Conservation (phyloP, 345 rosid genomes). For the Corchorus olitorius region DNA sequence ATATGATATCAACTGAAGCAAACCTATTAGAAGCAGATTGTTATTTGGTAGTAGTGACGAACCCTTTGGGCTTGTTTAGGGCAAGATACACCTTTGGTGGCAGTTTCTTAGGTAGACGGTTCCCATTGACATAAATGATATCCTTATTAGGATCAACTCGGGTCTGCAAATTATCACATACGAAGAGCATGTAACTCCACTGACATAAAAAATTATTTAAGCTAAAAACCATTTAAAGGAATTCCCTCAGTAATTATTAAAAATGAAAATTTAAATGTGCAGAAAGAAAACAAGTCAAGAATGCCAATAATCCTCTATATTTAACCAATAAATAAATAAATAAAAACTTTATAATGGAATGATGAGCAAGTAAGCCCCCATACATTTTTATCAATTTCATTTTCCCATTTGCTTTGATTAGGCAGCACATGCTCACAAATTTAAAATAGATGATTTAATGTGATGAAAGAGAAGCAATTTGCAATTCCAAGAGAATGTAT, state of each 20-base stretch:
- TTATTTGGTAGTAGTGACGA: conserved; percentile 27
- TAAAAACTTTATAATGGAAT: not conserved
- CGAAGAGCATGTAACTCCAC: not conserved
- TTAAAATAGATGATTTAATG: not conserved
- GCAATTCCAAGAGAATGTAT: not conserved
- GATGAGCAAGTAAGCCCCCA: not conserved
- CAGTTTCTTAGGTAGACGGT: conserved; percentile 79
- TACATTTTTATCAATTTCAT: not conserved
- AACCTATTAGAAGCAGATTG: conserved; percentile 4
- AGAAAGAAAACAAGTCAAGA: conserved; percentile 3
- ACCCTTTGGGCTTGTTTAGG: conserved; percentile 99
- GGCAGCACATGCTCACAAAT: not conserved
- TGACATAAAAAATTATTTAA: not conserved
- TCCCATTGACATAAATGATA: conserved; percentile 83
- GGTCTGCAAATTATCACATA: conserved; percentile 51
- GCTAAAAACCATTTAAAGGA: not conserved
- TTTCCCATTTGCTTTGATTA: not conserved
- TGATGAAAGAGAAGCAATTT: not conserved
- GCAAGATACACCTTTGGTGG: conserved; percentile 93
- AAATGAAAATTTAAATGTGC: not conserved
- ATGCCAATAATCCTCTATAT: not conserved
- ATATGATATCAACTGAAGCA: not conserved
- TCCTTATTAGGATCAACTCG: conserved; percentile 85
- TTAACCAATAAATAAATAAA: no score
- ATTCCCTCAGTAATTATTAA: not conserved